phyloP scores from a whole-genome alignment of 306 rosid genomes.

The Parietaria judaica region DNA sequence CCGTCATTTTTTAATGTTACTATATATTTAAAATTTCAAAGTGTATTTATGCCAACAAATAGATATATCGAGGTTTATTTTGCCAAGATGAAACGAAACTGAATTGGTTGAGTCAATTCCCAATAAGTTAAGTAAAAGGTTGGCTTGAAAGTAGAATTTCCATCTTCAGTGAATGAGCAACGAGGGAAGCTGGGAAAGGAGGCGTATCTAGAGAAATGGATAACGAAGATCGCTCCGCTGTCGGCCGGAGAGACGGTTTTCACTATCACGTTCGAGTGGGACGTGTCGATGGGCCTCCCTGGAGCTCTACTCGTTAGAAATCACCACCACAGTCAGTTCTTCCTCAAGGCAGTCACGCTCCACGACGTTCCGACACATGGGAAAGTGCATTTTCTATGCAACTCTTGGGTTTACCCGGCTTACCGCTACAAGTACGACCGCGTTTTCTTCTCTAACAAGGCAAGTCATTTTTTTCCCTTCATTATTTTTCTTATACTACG shows the following conservation, averaged over 20 bases:
- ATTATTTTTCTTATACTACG: not conserved
- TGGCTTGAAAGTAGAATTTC: not conserved
- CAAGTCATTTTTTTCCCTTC: conserved; percentile 3
- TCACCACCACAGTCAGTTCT: conserved; percentile 69
- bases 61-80: too few relatives aligned
- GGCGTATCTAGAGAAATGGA: conserved; percentile 65
- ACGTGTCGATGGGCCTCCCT: conserved; percentile 65
- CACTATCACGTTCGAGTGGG: conserved; percentile 51
- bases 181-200: conserved; percentile 48
- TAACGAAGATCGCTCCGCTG: conserved; percentile 33
- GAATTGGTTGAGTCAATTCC: too few relatives aligned
- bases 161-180: conserved; percentile 29
- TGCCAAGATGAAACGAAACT: too few relatives aligned
- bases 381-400: conserved; percentile 55
- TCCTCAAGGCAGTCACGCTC: conserved; percentile 54
- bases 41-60: too few relatives aligned
- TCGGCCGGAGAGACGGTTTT: conserved; percentile 40
- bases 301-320: conserved; percentile 59
- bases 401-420: conserved; percentile 94
- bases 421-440: conserved; percentile 57
- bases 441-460: conserved; percentile 76
- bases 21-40: too few relatives aligned
- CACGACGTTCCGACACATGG: conserved; percentile 62
- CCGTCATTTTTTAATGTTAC: too few relatives aligned
- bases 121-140: not conserved